Conservation (phyloP, 257 asterid genomes). For the Lycium barbarum region DNA sequence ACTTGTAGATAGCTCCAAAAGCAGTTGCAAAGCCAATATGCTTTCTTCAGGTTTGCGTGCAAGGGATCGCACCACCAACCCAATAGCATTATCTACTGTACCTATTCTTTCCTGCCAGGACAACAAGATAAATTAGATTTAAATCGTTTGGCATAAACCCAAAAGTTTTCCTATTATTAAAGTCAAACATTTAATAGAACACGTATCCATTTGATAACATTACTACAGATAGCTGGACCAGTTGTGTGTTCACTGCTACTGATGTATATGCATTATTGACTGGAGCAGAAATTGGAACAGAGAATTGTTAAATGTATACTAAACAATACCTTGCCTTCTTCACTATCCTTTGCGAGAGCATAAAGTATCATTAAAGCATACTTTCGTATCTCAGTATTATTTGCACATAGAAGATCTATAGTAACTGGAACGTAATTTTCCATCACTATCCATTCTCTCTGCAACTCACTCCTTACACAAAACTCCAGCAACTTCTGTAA, state of each 20-base stretch:
- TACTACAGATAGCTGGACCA: neutral
- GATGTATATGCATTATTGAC: neutral
- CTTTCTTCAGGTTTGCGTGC: conserved; percentile 57
- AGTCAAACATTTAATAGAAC: neutral
- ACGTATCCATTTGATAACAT: neutral
- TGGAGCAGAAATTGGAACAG: neutral
- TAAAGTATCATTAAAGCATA: conserved; percentile 46
- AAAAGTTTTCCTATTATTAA: neutral
- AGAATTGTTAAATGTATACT: neutral
- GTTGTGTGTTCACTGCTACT: neutral
- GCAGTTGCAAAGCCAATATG: conserved; percentile 48
- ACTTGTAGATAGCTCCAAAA: conserved; percentile 50
- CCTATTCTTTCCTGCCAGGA: conserved; percentile 51
- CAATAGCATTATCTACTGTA: conserved; percentile 40
- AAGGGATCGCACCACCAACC: conserved; percentile 51
- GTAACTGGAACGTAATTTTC: conserved; percentile 52
- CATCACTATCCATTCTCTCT: conserved; percentile 59
- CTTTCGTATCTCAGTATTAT: conserved; percentile 38
- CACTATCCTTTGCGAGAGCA: conserved; percentile 49
- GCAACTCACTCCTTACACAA: conserved; percentile 42
- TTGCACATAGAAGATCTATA: conserved; percentile 38
- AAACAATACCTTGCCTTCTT: conserved; percentile 47
- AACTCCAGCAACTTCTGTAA: conserved; percentile 39
- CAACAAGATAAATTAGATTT: conserved; percentile 11
- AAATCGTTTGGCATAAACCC: neutral